Base-by-base conservation (phyloP, 1,284 basidiomycete species). In the Irpex sp. region DNA sequence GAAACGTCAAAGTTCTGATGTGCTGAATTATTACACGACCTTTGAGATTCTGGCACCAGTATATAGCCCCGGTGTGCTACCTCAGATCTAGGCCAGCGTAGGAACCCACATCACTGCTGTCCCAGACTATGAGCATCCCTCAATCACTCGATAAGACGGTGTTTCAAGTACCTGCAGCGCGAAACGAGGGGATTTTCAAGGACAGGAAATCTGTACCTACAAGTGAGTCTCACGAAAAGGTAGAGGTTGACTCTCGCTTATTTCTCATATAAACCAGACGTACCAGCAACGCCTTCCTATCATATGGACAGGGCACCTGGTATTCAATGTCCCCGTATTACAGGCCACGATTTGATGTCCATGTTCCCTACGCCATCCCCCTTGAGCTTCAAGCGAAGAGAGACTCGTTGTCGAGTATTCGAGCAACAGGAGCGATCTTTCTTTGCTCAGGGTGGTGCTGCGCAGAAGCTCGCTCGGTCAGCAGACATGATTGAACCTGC, bases 301-400 rank as follows among this genome's bases (percentile, higher is more conserved):
- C 49, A 51, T 21, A 51, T 54, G 59, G 51, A 52, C 13, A n/a
- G 37, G 17, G 34, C 59, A 19, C 59, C 59, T 52, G 15, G 49
- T 11, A 54, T 17, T 21, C 31, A 54, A 26, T 13, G 31, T 31
- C 60, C 54, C 9, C 31, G 51, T 11, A 58, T 62, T 40, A 62
- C 61, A 17, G 61, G 61, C 2, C 61, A 62, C 44, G 57, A 62
- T 57, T 57, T 62, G 21, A 62, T 62, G 61, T 56, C 61, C 40
- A 49, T 62, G 61, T 62, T 62, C 47, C 61, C 61, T 11, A 19
- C 61, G 13, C 36, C 36, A 17, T 62, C 60, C 26, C 60, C 60
- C 6, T 47, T 57, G 54, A 57, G 49, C 19, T 56, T 54, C 11
- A 40, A 48, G 7, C 40, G 40, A 9, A 37, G 56, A 31, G 61